Percentiles rank a stretch among this genome's conserved stretches.
Evolutionary conservation across 2,329 filamentous ascomycete species (phyloP).

Genomic region (Beauveria pseudobassiana): DNA sequence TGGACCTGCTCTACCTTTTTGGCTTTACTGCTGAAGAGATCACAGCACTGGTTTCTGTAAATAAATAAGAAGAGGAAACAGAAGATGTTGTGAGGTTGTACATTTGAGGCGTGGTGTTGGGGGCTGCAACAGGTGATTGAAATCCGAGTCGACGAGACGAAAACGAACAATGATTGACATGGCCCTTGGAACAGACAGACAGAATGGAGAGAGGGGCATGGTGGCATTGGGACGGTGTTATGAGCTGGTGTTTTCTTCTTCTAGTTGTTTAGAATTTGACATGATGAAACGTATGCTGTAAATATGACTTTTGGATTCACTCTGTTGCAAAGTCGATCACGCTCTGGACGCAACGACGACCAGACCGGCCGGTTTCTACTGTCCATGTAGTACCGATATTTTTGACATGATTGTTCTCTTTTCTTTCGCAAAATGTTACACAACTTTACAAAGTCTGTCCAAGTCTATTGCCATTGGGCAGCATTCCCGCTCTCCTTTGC

Average conservation of each 20-base stretch:
- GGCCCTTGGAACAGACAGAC: neutral
- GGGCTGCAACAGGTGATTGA: neutral
- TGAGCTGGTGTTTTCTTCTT: neutral
- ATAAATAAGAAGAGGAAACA: constrained; percentile 14
- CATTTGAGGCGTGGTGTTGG: constrained; percentile 9
- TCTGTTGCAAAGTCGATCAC: neutral
- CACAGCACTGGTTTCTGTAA: constrained; percentile 33
- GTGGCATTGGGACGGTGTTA: constrained; percentile 8
- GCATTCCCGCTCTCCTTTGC: neutral
- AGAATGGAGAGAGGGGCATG: neutral
- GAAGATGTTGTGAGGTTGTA: constrained; percentile 13
- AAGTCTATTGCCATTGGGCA: neutral
- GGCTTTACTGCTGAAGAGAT: constrained; percentile 63
- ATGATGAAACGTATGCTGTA: constrained; percentile 1
- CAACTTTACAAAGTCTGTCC: constrained; percentile 5
- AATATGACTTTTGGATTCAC: neutral
- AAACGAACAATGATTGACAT: neutral
- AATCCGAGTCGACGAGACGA: neutral
- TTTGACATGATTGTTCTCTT: neutral
- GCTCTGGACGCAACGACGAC: neutral
- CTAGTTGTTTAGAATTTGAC: neutral
- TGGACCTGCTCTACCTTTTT: constrained; percentile 68
- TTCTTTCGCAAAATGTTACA: neutral
- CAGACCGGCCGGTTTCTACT: too few species aligned
- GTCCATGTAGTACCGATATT: neutral